A percentile compares a stretch with the other conserved stretches of the same genome.
These are phyloP conservation scores for Cyberlindnera xishuangbannaensis DNA, from an alignment of 805 yeast species.

Conservation along the genomic window DNA sequence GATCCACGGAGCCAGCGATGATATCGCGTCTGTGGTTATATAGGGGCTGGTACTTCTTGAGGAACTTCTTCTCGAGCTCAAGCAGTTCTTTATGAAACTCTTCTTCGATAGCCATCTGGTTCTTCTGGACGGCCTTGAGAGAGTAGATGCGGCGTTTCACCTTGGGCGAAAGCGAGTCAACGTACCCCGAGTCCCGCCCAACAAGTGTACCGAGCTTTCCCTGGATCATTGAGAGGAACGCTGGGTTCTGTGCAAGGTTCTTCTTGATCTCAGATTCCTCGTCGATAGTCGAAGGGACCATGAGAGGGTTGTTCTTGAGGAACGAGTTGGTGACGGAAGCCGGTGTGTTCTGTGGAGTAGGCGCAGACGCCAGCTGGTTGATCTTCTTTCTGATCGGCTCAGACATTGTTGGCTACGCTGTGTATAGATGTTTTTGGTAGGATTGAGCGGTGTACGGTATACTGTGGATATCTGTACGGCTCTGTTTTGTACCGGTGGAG, in stretches of 20 bases:
- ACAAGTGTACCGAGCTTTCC: constrained; percentile 80
- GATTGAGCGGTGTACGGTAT: too few relatives aligned
- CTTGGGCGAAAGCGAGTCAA: constrained; percentile 63
- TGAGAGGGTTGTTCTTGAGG: constrained; percentile 48
- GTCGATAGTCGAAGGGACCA: constrained; percentile 63
- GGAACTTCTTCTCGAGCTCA: constrained; percentile 77
- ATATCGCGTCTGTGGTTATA: constrained; percentile 68
- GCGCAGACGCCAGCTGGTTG: constrained; percentile 83
- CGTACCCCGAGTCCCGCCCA: constrained; percentile 84
- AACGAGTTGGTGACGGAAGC: constrained; percentile 76
- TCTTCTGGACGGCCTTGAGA: constrained; percentile 73
- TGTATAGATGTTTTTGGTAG: not conserved
- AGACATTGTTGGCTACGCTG: constrained; percentile 44
- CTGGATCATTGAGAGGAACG: constrained; percentile 79
- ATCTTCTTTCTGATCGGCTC: constrained; percentile 78
- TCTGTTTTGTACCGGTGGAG: too few relatives aligned
- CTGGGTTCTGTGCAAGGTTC: constrained; percentile 71
- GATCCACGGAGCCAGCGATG: constrained; percentile 68
- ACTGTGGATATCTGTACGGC: too few relatives aligned
- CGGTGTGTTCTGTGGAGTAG: constrained; percentile 98
- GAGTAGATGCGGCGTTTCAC: constrained; percentile 78
- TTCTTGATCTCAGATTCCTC: constrained; percentile 39
- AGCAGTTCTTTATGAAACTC: constrained; percentile 87
- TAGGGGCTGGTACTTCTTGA: constrained; percentile 66
- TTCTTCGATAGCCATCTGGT: constrained; percentile 78